phyloP scores from a whole-genome alignment of 495 filamentous ascomycete species.

The Friedmanniomyces endolithicus region DNA sequence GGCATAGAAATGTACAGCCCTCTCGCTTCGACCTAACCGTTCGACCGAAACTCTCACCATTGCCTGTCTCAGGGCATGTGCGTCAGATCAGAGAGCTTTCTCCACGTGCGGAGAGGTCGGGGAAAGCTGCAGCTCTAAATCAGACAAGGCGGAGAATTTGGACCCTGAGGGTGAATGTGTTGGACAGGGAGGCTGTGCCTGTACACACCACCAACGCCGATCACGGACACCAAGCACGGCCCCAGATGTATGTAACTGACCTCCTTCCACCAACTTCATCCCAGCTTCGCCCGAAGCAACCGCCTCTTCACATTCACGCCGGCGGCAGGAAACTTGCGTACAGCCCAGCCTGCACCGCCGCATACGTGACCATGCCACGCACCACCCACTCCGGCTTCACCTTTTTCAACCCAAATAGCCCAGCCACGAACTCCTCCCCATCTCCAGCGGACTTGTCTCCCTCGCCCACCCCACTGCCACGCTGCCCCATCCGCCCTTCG shows the following conservation, averaged over 20 bases:
- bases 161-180: too few species aligned
- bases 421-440: not conserved
- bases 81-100: not conserved
- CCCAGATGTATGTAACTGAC: too few species aligned
- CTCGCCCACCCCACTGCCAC: not conserved
- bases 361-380: slow-evolving; percentile 68
- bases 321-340: slow-evolving; percentile 92
- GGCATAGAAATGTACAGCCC: too few species aligned
- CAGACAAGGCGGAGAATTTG: too few species aligned
- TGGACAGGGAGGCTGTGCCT: too few species aligned
- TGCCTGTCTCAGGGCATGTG: not conserved
- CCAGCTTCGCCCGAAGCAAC: too few species aligned
- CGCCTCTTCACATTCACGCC: slow-evolving; percentile 36
- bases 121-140: too few species aligned
- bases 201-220: too few species aligned
- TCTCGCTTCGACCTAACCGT: not conserved
- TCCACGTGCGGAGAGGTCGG: not conserved
- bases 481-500: not conserved
- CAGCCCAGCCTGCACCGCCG: slow-evolving; percentile 62
- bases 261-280: not conserved
- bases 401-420: not conserved
- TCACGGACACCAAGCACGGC: too few species aligned
- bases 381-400: slow-evolving; percentile 29
- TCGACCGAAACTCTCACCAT: not conserved
- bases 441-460: not conserved